Conservation (phyloP, 192 early-diverging fungal genomes). For the Paraglomus occultum region DNA sequence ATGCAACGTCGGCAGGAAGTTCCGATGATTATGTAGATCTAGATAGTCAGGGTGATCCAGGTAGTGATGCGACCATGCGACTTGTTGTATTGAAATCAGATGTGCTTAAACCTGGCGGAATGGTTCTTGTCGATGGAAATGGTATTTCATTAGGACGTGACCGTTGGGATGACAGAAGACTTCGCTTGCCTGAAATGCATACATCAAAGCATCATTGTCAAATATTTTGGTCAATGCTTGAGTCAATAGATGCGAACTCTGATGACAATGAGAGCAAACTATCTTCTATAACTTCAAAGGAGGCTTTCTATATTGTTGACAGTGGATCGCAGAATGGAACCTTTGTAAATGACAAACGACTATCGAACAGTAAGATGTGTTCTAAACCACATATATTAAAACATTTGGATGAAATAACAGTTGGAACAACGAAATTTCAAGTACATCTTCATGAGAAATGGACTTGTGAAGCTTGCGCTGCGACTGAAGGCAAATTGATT, state of each 20-base stretch:
- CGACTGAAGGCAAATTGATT: constrained; percentile 47
- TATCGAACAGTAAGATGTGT: constrained; percentile 59
- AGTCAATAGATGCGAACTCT: neutral
- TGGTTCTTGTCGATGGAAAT: constrained; percentile 49
- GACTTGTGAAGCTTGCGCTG: constrained; percentile 60
- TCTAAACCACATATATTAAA: constrained; percentile 52
- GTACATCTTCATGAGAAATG: constrained; percentile 63
- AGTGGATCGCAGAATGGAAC: constrained; percentile 74
- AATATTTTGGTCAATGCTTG: constrained; percentile 39
- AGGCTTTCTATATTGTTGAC: constrained; percentile 53
- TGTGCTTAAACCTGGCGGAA: constrained; percentile 36
- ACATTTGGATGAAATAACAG: constrained; percentile 52
- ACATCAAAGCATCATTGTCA: constrained; percentile 61
- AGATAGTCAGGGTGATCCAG: constrained; percentile 33
- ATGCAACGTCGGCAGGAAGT: neutral
- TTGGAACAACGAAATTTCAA: constrained; percentile 56
- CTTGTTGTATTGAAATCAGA: constrained; percentile 54
- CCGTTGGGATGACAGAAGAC: constrained; percentile 40
- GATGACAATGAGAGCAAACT: constrained; percentile 1
- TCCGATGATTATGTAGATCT: constrained; percentile 19
- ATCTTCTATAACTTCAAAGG: neutral
- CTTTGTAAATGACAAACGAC: constrained; percentile 58
- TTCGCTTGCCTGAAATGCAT: constrained; percentile 59
- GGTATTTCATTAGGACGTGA: constrained; percentile 61
- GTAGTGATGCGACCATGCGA: constrained; percentile 40